A percentile compares a stretch with the other conserved stretches of the same genome.
These are phyloP conservation scores for Pythium brassicae DNA, from an alignment of 352 stramenopile genomes.

Conservation along the genomic window DNA sequence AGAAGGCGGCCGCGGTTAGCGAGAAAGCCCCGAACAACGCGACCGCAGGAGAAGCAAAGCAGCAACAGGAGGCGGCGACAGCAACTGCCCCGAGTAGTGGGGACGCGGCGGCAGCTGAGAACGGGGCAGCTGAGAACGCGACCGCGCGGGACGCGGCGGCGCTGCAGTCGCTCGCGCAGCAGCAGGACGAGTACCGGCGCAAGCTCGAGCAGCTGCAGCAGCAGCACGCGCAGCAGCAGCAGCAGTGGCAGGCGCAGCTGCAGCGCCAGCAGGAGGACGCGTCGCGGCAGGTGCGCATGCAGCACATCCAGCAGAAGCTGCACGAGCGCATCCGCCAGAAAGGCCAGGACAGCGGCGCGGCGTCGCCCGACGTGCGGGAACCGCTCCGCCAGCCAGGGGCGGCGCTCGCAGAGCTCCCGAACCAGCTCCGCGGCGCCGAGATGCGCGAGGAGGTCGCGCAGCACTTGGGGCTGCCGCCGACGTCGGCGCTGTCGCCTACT, in stretches of 20 bases:
- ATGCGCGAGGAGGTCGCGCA: constrained; percentile 21
- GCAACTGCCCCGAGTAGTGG: background rate
- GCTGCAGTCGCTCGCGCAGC: constrained; percentile 25
- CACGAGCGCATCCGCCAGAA: constrained; percentile 31
- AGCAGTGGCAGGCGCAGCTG: constrained; percentile 5
- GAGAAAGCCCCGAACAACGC: too few relatives aligned
- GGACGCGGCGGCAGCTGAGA: constrained; percentile 2
- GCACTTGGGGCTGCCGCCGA: background rate
- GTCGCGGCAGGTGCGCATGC: constrained; percentile 23
- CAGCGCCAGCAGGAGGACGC: constrained; percentile 17
- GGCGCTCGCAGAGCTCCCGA: too few relatives aligned
- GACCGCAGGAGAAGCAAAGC: too few relatives aligned
- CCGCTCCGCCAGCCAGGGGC: too few relatives aligned
- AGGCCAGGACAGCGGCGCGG: constrained; percentile 3
- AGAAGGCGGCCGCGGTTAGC: too few relatives aligned
- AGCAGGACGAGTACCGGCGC: constrained; percentile 36
- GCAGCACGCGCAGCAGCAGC: constrained; percentile 16
- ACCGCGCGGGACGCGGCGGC: constrained; percentile 4
- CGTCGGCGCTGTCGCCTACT: background rate
- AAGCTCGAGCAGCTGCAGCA: constrained; percentile 24
- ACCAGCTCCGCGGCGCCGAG: too few relatives aligned
- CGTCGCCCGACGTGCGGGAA: background rate
- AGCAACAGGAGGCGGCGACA: too few relatives aligned
- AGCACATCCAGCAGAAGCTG: constrained; percentile 36
- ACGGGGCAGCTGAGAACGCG: background rate